A percentile compares a stretch with the other conserved stretches of the same genome.
These are phyloP conservation scores for Acacia confusa DNA, from an alignment of 306 rosid species.

Conservation along the genomic window DNA sequence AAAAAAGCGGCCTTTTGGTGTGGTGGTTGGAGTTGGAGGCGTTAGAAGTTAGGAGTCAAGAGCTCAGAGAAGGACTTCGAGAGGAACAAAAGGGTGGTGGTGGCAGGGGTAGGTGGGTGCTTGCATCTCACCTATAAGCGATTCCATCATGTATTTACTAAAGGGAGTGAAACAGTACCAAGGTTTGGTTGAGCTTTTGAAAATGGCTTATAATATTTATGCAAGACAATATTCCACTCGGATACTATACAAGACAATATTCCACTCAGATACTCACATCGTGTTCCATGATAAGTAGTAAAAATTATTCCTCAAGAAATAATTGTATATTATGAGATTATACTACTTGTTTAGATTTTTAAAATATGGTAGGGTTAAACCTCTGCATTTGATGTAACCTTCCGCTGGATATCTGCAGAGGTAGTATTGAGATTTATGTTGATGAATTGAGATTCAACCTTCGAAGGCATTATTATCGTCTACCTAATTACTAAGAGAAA, in stretches of 20 bases:
- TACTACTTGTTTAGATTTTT: no score
- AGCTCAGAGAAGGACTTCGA: not conserved
- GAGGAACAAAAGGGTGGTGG: not conserved
- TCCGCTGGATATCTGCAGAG: not conserved
- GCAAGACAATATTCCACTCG: no score
- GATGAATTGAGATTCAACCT: not conserved
- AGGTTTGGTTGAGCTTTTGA: no score
- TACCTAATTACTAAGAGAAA: slow-evolving; percentile 3
- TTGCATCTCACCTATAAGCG: not conserved
- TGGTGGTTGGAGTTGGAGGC: slow-evolving; percentile 3
- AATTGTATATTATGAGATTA: no score
- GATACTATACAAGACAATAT: no score
- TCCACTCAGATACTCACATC: no score
- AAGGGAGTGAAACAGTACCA: no score
- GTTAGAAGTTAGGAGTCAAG: not conserved
- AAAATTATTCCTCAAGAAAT: no score
- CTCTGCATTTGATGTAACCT: not conserved
- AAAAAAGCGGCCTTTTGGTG: not conserved
- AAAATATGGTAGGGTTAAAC: no score
- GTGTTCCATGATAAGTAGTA: no score
- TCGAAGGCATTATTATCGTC: not conserved
- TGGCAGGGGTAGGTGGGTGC: not conserved
- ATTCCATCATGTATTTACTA: no score
- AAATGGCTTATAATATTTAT: no score
- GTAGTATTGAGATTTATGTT: not conserved